A percentile compares a stretch with the other conserved stretches of the same genome.
These are phyloP conservation scores for Xenoacremonium recifei DNA, from an alignment of 2,329 filamentous ascomycete genomes.

Conservation along the genomic window DNA sequence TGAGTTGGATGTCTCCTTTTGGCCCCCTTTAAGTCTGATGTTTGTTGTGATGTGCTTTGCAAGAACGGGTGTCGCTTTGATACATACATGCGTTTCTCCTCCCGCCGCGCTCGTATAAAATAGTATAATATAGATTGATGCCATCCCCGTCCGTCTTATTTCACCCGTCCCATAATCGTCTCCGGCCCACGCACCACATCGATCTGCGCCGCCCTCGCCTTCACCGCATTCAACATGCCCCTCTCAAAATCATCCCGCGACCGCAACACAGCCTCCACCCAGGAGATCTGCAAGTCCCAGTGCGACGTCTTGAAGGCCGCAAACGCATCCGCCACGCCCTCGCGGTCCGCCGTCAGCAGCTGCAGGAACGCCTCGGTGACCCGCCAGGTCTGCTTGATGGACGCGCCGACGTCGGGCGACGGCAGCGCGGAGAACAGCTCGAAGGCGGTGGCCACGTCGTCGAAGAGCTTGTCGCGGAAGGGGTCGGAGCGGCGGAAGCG, in stretches of 20 bases:
- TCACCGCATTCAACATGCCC: slow-evolving; percentile 82
- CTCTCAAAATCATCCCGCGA: slow-evolving; percentile 92
- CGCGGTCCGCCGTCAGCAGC: slow-evolving; percentile 74
- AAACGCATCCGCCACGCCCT: slow-evolving; percentile 73
- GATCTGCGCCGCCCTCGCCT: slow-evolving; percentile 83
- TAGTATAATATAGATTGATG: neutral
- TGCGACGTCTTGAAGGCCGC: slow-evolving; percentile 80
- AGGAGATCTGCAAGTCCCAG: slow-evolving; percentile 91
- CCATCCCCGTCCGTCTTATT: slow-evolving; percentile 45
- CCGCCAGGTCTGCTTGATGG: slow-evolving; percentile 89
- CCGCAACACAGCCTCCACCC: slow-evolving; percentile 90
- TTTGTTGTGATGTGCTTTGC: too few species aligned
- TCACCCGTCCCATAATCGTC: slow-evolving; percentile 93
- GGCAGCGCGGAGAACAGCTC: slow-evolving; percentile 78
- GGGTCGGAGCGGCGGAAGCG: slow-evolving; percentile 86
- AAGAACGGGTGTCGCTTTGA: neutral
- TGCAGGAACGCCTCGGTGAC: slow-evolving; percentile 82
- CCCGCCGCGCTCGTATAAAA: too few species aligned
- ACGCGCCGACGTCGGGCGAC: slow-evolving; percentile 65
- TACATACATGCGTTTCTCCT: neutral
- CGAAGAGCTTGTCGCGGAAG: slow-evolving; percentile 89
- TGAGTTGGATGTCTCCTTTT: neutral
- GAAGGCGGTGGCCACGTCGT: slow-evolving; percentile 88
- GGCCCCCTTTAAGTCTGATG: too few species aligned
- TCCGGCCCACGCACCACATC: slow-evolving; percentile 77